phyloP scores from a whole-genome alignment of 2,329 filamentous ascomycete genomes.

The Ascochyta lentis region DNA sequence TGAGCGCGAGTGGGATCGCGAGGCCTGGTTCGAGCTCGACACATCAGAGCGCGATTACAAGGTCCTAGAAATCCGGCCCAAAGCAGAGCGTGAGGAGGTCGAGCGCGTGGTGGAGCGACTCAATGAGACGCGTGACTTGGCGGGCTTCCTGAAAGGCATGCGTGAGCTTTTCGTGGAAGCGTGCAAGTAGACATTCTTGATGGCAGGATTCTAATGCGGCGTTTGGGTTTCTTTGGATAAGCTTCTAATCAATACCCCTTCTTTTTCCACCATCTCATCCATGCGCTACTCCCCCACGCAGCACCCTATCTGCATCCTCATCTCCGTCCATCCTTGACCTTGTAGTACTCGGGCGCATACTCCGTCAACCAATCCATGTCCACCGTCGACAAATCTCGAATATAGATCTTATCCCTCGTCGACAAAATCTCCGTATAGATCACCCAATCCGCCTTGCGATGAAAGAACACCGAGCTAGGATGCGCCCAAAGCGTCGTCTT shows the following conservation, averaged over 20 bases:
- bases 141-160: constrained; percentile 80
- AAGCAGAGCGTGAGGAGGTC: constrained; percentile 78
- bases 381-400: constrained; percentile 90
- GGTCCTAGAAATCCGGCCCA: constrained; percentile 80
- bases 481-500: constrained; percentile 82
- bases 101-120: constrained; percentile 78
- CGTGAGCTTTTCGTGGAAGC: constrained; percentile 72
- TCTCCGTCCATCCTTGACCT: constrained; percentile 33
- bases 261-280: not conserved
- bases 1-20: constrained; percentile 84
- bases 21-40: constrained; percentile 92
- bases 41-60: constrained; percentile 84
- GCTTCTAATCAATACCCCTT: constrained; percentile 16
- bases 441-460: constrained; percentile 95
- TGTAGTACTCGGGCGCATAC: constrained; percentile 75
- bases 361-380: constrained; percentile 92
- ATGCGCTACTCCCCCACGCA: too few relatives aligned
- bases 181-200: constrained; percentile 50
- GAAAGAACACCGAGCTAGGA: constrained; percentile 93
- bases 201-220: constrained; percentile 10
- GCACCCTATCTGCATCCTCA: not conserved
- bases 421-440: constrained; percentile 94
- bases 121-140: constrained; percentile 80
- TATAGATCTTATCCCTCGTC: constrained; percentile 85
- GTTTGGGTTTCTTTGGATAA: constrained; percentile 13